Conservation (phyloP, 352 stramenopile genomes). For the Globisporangium carolinianum region DNA sequence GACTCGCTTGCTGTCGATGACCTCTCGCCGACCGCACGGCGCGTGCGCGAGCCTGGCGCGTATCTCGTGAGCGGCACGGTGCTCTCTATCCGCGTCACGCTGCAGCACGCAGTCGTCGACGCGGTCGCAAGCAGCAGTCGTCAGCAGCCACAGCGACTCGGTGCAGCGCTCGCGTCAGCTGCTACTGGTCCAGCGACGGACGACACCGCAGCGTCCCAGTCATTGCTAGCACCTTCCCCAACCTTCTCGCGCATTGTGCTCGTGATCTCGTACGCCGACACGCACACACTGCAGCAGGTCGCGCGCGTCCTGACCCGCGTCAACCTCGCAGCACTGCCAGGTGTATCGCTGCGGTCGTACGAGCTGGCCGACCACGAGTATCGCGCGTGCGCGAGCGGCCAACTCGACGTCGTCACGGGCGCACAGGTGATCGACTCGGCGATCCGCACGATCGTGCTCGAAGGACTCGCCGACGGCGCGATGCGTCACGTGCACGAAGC, state of each 20-base stretch:
- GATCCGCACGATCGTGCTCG: conserved; percentile 81
- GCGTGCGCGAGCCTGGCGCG: conserved; percentile 49
- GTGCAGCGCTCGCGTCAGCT: not conserved
- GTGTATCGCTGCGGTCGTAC: conserved; percentile 69
- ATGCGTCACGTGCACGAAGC: conserved; percentile 40
- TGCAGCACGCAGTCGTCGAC: conserved; percentile 32
- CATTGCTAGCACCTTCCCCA: conserved; percentile 2
- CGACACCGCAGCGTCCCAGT: too few species aligned
- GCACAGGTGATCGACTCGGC: conserved; percentile 84
- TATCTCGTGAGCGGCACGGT: conserved; percentile 37
- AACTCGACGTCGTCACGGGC: conserved; percentile 82
- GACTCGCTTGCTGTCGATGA: conserved; percentile 17
- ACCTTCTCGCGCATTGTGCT: conserved; percentile 73
- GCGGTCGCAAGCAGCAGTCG: not conserved
- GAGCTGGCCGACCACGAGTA: conserved; percentile 61
- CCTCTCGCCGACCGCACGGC: conserved; percentile 27
- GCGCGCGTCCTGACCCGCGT: conserved; percentile 47
- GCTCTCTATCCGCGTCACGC: conserved; percentile 31
- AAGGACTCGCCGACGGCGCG: conserved; percentile 62
- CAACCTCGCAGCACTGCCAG: conserved; percentile 48
- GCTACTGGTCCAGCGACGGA: not conserved
- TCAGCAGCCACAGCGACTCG: conserved; percentile 1
- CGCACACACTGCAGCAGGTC: conserved; percentile 36
- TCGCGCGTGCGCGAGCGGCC: conserved; percentile 35
- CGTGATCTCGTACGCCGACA: conserved; percentile 81